Base-by-base conservation (phyloP, 495 filamentous ascomycete species). In the Xylaria nigripes region DNA sequence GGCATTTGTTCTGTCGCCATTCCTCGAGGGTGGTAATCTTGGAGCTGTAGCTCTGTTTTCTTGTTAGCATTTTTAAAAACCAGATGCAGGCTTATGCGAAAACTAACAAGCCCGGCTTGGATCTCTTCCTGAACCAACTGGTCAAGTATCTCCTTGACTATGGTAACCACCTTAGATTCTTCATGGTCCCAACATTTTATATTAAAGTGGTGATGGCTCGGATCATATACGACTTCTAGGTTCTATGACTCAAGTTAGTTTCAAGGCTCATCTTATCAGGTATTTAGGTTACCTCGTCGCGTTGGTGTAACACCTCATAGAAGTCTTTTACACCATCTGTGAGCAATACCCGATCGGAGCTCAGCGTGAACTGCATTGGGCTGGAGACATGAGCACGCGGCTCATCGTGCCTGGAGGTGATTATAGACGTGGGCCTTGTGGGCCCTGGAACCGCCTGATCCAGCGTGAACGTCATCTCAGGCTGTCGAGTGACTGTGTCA, bases 161-260 rank as follows among this genome's bases (percentile, higher is more conserved):
- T 13, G 9, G 21, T n/a, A 12, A 7, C 50, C 46, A 75, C 59
- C 4, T 40, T 29, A 8, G 42, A 27, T 6, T 29, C 54, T 18
- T 76, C 50, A 3, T 60, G 44, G 0, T 61, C 34, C 5, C 40
- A 23, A 40, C 74, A 78, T 7, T 50, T 61, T 6, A 75, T 25
- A 16, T 54, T 65, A 29, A 74, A 61, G 36, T 57, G 66, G 5
- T 51, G 25, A 12, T 60, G 48, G 8, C 63, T 29, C 15, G 40
- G 8, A 24, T 72, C 60, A 50, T 69, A 77, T 2, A 50, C 50
- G 19, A 63, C 40, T 15, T 61, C 12, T 54, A 63, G 38, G 53
- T 52, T 46, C 70, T 70, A 34, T 58, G 21, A 32, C 45, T 40
- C 15, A 59, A 54, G 12, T 57, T 32, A 58, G 36, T 19, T 24